These are phyloP conservation scores for Argentina anserina DNA, from an alignment of 306 rosid species.

Conservation along the genomic window DNA sequence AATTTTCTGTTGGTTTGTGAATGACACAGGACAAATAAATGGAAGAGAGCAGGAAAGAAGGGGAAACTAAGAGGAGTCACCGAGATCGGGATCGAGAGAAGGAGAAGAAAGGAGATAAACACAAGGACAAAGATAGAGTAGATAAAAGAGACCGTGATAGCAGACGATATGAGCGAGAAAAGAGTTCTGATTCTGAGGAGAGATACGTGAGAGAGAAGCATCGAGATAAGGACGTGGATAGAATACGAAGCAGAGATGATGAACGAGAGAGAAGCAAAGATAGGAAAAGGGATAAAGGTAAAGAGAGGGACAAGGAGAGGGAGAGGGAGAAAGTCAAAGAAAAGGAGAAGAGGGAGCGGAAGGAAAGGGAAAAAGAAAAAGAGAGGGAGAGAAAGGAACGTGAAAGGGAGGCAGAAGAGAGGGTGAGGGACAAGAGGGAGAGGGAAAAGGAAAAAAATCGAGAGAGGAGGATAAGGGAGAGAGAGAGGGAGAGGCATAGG, in stretches of 20 bases:
- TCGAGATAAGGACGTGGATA: conserved; percentile 28
- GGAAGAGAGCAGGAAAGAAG: conserved; percentile 67
- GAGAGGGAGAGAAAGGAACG: conserved; percentile 44
- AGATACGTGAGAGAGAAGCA: conserved; percentile 41
- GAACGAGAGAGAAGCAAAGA: conserved; percentile 22
- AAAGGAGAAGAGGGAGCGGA: conserved; percentile 33
- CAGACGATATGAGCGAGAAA: conserved; percentile 44
- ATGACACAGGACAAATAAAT: conserved; percentile 34
- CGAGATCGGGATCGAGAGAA: conserved; percentile 41
- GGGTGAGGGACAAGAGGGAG: conserved; percentile 25
- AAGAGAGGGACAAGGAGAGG: conserved; percentile 33
- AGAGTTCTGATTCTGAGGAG: conserved; percentile 43
- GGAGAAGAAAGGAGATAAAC: conserved; percentile 40
- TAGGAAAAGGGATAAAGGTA: conserved; percentile 29
- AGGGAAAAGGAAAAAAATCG: conserved; percentile 35
- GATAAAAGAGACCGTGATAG: conserved; percentile 42
- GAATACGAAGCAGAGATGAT: conserved; percentile 2
- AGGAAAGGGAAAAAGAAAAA: conserved; percentile 37
- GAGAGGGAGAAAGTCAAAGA: conserved; percentile 33
- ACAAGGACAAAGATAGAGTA: conserved; percentile 24
- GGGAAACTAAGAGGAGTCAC: conserved; percentile 62
- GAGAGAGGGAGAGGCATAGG: conserved; percentile 58
- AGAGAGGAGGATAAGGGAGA: conserved; percentile 42
- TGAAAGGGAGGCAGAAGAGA: conserved; percentile 37
- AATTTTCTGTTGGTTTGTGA: neutral